Conservation (phyloP, 805 yeast species). For the Pichia kluyveri region DNA sequence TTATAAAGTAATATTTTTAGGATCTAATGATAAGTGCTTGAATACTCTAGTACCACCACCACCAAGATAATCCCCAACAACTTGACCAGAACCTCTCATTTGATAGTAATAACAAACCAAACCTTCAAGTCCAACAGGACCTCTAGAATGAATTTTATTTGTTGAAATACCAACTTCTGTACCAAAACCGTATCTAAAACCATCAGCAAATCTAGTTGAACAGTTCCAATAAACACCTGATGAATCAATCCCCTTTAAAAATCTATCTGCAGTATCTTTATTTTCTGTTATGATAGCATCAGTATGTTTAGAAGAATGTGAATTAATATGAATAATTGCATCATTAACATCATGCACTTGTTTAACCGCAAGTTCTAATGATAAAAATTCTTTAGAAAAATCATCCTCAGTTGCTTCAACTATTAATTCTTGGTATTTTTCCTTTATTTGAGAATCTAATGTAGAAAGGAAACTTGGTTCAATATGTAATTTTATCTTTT, state of each 20-base stretch:
- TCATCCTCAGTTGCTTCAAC: conserved; percentile 53
- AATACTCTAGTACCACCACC: conserved; percentile 82
- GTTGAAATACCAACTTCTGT: conserved; percentile 98
- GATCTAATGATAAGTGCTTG: conserved; percentile 58
- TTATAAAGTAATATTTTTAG: conserved; percentile 18
- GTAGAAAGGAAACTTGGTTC: conserved; percentile 39
- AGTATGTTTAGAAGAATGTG: conserved; percentile 93
- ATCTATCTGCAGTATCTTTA: conserved; percentile 60
- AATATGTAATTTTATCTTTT: conserved; percentile 68
- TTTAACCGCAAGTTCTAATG: conserved; percentile 73
- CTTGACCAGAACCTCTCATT: conserved; percentile 85
- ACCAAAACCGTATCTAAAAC: conserved; percentile 97
- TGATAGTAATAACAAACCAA: conserved; percentile 93
- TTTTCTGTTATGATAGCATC: conserved; percentile 82
- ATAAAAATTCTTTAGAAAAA: conserved; percentile 76
- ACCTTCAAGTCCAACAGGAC: conserved; percentile 98
- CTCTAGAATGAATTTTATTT: conserved; percentile 94
- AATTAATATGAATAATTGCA: conserved; percentile 82
- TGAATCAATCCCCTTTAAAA: conserved; percentile 81
- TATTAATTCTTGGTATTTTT: conserved; percentile 17
- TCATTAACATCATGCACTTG: conserved; percentile 48
- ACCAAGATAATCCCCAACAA: conserved; percentile 85
- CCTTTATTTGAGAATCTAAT: conserved; percentile 13
- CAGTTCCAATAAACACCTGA: conserved; percentile 98
- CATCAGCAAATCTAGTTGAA: conserved; percentile 96